Evolutionary conservation across 2,329 filamentous ascomycete genomes (phyloP).

Genomic region (Fusarium sp.): DNA sequence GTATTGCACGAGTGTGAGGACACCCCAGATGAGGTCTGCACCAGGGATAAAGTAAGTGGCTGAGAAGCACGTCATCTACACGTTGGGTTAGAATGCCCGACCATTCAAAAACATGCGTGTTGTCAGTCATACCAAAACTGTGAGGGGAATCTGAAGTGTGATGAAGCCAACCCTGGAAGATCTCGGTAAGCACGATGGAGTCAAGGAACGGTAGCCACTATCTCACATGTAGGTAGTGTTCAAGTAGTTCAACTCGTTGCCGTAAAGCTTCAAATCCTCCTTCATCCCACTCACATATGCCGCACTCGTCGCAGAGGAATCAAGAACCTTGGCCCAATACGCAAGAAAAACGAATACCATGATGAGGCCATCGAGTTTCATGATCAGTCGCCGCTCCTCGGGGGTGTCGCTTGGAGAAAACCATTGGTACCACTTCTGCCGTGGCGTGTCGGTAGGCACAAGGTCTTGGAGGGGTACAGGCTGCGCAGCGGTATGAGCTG

Average conservation of each 20-base stretch:
- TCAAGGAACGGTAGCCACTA: background rate
- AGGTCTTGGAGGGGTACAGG: background rate
- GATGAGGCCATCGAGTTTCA: conserved; percentile 67
- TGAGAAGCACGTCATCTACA: conserved; percentile 37
- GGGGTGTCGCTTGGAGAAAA: conserved; percentile 60
- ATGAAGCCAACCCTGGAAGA: background rate
- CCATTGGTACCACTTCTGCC: conserved; percentile 57
- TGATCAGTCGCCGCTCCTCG: conserved; percentile 54
- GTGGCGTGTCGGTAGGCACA: background rate
- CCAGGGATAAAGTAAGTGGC: conserved; percentile 45
- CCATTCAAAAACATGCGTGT: background rate
- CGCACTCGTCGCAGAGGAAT: conserved; percentile 30
- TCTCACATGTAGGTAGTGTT: conserved; percentile 47
- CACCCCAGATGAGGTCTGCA: conserved; percentile 47
- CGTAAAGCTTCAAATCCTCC: conserved; percentile 11
- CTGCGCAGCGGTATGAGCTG: background rate
- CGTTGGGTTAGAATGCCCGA: background rate
- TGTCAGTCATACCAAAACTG: background rate
- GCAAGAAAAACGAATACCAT: conserved; percentile 67
- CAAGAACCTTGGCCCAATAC: conserved; percentile 68
- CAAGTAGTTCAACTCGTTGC: conserved; percentile 17
- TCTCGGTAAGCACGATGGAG: background rate
- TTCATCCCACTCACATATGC: conserved; percentile 44
- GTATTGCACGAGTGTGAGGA: conserved; percentile 37
- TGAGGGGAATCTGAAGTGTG: background rate